These are phyloP conservation scores for Zopfochytrium polystomum DNA, from an alignment of 371 early-diverging fungal species.

Conservation along the genomic window DNA sequence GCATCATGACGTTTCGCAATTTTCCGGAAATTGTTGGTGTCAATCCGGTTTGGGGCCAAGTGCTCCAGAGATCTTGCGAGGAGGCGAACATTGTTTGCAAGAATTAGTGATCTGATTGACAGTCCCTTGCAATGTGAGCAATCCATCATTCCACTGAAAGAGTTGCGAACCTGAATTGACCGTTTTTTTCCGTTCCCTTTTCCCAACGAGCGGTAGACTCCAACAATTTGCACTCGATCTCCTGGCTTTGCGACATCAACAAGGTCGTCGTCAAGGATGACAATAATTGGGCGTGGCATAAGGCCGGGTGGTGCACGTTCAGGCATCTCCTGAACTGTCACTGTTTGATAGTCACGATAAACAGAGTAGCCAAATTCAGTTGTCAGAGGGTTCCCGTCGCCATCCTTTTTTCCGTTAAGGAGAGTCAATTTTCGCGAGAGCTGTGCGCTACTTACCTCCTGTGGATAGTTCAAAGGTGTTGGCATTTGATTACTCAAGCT, in stretches of 20 bases:
- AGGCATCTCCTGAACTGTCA: slow-evolving; percentile 99
- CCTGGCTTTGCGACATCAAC: slow-evolving; percentile 98
- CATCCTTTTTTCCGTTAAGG: slow-evolving; percentile 59
- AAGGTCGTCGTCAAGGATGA: slow-evolving; percentile 96
- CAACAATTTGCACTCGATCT: slow-evolving; percentile 95
- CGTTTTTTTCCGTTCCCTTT: slow-evolving; percentile 74
- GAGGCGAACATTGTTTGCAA: slow-evolving; percentile 86
- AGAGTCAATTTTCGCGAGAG: neutral
- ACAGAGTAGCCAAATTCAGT: slow-evolving; percentile 95
- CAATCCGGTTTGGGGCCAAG: slow-evolving; percentile 60
- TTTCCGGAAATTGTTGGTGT: slow-evolving; percentile 79
- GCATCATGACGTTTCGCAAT: slow-evolving; percentile 67
- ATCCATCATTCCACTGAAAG: too few species aligned
- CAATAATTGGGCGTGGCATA: slow-evolving; percentile 94
- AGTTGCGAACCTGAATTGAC: slow-evolving; percentile 70
- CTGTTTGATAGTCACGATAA: slow-evolving; percentile 95
- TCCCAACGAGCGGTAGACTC: slow-evolving; percentile 90
- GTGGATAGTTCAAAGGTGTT: slow-evolving; percentile 64
- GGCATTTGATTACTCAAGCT: slow-evolving; percentile 57
- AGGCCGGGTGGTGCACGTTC: slow-evolving; percentile 98
- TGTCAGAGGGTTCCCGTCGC: slow-evolving; percentile 83
- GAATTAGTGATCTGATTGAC: slow-evolving; percentile 86
- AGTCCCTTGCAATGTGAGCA: slow-evolving; percentile 9
- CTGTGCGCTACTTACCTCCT: slow-evolving; percentile 33
- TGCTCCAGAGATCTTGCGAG: slow-evolving; percentile 65